Base-by-base conservation (phyloP, 805 yeast genomes). In the Kazachstania martiniae region DNA sequence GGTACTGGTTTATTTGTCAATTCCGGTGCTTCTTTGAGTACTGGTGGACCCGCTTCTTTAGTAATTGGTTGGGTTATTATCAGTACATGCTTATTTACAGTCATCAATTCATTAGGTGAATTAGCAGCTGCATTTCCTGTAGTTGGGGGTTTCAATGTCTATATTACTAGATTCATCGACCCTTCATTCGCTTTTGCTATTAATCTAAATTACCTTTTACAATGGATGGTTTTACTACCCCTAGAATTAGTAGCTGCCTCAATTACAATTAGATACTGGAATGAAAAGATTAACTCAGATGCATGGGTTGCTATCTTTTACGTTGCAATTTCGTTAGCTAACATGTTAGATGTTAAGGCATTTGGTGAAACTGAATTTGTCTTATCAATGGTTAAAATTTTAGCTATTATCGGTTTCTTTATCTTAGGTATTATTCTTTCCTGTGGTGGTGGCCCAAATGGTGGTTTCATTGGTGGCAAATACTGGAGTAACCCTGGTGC, bases 1-100 rank as follows among this genome's bases (percentile, higher is more conserved):
- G 83, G 83, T 37, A 74, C 82, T 0, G 83, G 85, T 49, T 56
- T 77, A 35, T 74, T 77, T 40, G 70, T 77, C 33, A 82, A 81
- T 36, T 67, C 79, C 3, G 83, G 82, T 33, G 56, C 66, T 27
- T 72, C 80, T 1, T 59, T 78, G 38, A 50, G 51, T 22, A 62
- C 66, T 13, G 79, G 79, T 46, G 85, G 85, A 26, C 79, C 82
- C 4, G 81, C 74, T 3, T 69, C 77, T 21, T 51, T 77, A 22
- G 62, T 77, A 31, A 68, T 76, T 26, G 76, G 71, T 39, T 69
- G 75, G 62, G 43, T 54, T 15, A 55, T 73, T 24, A 63, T 71
- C 18, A 79, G 82, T 15, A 55, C 72, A 35, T 70, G 74, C 54
- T 66, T 79, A 40, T 72, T 69, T 42, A 67, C 72, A 39, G 76